Conservation (phyloP, 139 green algal species). For the Trebouxia sp. region DNA sequence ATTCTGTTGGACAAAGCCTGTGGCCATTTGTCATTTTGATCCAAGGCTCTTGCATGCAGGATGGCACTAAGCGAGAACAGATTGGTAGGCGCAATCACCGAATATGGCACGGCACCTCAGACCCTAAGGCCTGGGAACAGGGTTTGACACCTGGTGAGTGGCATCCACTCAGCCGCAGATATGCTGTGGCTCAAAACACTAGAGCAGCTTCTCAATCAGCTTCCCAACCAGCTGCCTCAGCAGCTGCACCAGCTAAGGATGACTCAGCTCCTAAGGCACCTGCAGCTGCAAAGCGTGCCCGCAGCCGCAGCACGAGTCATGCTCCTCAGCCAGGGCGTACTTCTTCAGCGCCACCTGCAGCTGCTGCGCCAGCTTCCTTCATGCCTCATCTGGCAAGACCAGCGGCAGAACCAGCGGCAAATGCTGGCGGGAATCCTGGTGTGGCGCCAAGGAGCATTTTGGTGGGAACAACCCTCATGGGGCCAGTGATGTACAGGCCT, state of each 20-base stretch:
- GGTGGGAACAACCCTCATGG: background rate
- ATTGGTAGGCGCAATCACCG: background rate
- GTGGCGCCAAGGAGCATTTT: slow-evolving; percentile 19
- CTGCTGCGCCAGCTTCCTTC: background rate
- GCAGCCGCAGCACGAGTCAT: background rate
- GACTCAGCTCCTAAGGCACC: background rate
- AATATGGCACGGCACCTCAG: background rate
- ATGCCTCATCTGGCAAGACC: background rate
- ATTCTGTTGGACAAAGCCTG: no score
- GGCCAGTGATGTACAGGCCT: background rate
- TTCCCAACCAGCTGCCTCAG: background rate
- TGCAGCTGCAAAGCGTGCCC: background rate
- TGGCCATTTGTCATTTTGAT: no score
- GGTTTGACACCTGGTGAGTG: background rate
- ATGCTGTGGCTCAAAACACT: background rate
- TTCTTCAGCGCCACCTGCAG: background rate
- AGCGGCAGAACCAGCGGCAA: background rate
- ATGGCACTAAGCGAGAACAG: background rate
- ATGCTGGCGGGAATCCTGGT: background rate
- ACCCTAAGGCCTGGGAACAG: slow-evolving; percentile 1
- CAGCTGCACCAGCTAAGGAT: background rate
- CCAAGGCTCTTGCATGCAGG: no score
- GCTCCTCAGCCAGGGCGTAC: background rate
- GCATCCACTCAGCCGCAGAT: slow-evolving; percentile 6
- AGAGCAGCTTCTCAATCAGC: background rate